Percentiles rank a stretch among this genome's conserved stretches.
Evolutionary conservation across 202 grass and related monocot species (phyloP).

Genomic region (Setaria italica): DNA sequence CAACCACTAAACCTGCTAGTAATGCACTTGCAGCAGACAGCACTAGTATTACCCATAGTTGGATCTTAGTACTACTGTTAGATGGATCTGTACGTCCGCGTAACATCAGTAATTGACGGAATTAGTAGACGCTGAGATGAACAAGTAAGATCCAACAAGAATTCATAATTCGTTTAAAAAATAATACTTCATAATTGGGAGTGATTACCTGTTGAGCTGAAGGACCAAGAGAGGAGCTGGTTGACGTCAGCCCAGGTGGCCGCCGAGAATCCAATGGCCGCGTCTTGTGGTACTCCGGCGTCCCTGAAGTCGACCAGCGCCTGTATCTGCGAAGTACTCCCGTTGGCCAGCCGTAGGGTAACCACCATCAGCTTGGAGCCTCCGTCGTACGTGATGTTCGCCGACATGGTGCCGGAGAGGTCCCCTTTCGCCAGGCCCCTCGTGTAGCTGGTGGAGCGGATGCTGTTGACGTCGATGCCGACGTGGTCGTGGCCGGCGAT

Average conservation of each 20-base stretch:
- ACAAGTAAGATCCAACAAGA: no score
- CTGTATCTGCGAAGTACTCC: not conserved
- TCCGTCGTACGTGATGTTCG: conserved; percentile 13
- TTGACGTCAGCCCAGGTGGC: not conserved
- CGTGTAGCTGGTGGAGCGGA: not conserved
- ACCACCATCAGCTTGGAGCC: not conserved
- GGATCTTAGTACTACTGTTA: no score
- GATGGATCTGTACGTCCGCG: no score
- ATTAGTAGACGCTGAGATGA: no score
- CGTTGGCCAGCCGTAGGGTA: not conserved
- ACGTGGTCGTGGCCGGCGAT: not conserved
- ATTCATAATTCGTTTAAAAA: no score
- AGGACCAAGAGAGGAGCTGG: conserved; percentile 34
- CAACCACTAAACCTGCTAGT: no score
- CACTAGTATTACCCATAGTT: no score
- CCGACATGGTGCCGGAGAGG: conserved; percentile 26
- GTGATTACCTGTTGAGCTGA: not conserved
- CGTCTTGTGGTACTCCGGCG: not conserved
- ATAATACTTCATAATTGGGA: no score
- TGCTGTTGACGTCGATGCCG: conserved; percentile 27
- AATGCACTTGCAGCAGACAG: no score
- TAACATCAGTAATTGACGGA: no score
- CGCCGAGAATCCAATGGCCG: not conserved
- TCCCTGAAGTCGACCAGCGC: not conserved
- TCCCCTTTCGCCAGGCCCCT: not conserved